These are phyloP conservation scores for Ochromonas danica DNA, from an alignment of 108 stramenopile genomes.

Conservation along the genomic window DNA sequence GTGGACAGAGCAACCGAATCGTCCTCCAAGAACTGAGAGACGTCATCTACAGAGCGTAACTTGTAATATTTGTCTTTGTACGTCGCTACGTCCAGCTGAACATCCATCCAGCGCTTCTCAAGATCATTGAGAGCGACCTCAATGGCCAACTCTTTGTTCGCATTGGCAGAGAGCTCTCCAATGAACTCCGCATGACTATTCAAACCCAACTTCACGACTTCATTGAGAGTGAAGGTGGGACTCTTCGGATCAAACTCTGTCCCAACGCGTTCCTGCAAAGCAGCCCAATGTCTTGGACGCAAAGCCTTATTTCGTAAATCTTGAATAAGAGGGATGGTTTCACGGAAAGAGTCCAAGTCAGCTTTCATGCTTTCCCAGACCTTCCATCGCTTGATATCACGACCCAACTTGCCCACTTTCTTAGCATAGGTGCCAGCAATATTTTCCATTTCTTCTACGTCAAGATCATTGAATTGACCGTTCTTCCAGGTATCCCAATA, in stretches of 20 bases:
- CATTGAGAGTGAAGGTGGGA: conserved; percentile 58
- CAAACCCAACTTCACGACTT: conserved; percentile 58
- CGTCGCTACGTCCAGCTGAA: conserved; percentile 56
- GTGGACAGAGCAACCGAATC: conserved; percentile 61
- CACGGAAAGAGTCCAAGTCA: conserved; percentile 57
- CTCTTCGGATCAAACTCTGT: conserved; percentile 57
- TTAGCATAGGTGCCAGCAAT: conserved; percentile 30
- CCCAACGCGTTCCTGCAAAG: conserved; percentile 45
- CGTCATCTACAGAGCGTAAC: conserved; percentile 59
- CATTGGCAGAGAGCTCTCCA: conserved; percentile 60
- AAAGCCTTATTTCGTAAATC: conserved; percentile 63
- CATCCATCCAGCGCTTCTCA: conserved; percentile 52
- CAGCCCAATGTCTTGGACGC: conserved; percentile 61
- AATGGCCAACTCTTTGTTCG: conserved; percentile 66
- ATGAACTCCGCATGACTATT: conserved; percentile 64
- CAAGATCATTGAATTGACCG: conserved; percentile 56
- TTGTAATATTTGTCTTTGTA: conserved; percentile 68
- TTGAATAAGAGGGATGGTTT: conserved; percentile 65
- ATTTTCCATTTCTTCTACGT: conserved; percentile 60
- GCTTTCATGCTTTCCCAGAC: conserved; percentile 49
- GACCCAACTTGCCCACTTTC: conserved; percentile 56
- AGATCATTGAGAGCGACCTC: conserved; percentile 54
- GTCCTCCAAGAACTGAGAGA: conserved; percentile 64
- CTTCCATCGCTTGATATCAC: conserved; percentile 60
- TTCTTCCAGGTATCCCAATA: conserved; percentile 63